phyloP scores from a whole-genome alignment of 1,139 yeast species.

The Saccharomyces hybrid region DNA sequence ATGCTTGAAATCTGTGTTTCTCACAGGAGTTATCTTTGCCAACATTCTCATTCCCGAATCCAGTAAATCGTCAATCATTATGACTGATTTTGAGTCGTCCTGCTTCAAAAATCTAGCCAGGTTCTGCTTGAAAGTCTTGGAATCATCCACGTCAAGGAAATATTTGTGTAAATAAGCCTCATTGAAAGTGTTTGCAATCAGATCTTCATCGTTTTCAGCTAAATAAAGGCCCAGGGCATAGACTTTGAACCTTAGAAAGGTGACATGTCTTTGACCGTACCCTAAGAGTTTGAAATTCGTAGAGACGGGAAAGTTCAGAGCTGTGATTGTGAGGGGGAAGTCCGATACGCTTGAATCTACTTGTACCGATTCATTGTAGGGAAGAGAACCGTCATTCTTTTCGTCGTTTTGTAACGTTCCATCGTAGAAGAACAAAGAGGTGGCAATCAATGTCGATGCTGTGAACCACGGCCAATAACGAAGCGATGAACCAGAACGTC shows the following conservation, averaged over 20 bases:
- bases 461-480: neutral
- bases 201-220: conserved; percentile 47
- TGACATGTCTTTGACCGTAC: conserved; percentile 72
- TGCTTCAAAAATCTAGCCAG: conserved; percentile 48
- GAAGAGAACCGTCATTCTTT: neutral
- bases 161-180: conserved; percentile 35
- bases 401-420: conserved; percentile 5
- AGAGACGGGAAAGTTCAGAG: conserved; percentile 16
- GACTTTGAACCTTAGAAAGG: conserved; percentile 73
- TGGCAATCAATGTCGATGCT: neutral
- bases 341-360: conserved; percentile 49
- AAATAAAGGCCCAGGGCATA: conserved; percentile 81
- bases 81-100: conserved; percentile 48
- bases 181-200: conserved; percentile 42
- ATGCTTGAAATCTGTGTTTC: conserved; percentile 86
- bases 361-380: conserved; percentile 26
- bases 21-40: conserved; percentile 73
- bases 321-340: conserved; percentile 37
- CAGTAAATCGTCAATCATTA: conserved; percentile 48
- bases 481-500: neutral
- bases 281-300: conserved; percentile 52
- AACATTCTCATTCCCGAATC: conserved; percentile 54
- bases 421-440: neutral
- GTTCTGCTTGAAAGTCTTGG: conserved; percentile 39
- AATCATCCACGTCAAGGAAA: conserved; percentile 30